phyloP scores from a whole-genome alignment of 805 yeast species.

The Kluyveromyces nonfermentans region DNA sequence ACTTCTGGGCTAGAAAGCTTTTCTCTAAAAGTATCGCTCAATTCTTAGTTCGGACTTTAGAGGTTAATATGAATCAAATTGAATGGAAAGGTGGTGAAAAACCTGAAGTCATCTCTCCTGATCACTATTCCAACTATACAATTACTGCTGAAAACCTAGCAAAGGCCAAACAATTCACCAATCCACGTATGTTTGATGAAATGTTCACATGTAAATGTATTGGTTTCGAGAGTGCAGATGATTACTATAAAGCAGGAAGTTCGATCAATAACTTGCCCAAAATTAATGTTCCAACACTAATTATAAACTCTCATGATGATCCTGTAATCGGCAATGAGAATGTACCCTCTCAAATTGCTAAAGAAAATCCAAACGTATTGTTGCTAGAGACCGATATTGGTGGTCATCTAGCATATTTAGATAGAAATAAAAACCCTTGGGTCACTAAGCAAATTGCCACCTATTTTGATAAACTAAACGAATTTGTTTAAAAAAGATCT shows the following conservation, averaged over 20 bases:
- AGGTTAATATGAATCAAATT: slow-evolving; percentile 34
- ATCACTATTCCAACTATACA: slow-evolving; percentile 15
- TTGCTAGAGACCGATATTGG: slow-evolving; percentile 55
- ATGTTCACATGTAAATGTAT: slow-evolving; percentile 50
- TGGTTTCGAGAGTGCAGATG: slow-evolving; percentile 52
- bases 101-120: slow-evolving; percentile 12
- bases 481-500: not conserved
- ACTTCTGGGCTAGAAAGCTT: slow-evolving; percentile 32
- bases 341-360: slow-evolving; percentile 42
- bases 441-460: slow-evolving; percentile 34
- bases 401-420: slow-evolving; percentile 56
- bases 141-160: slow-evolving; percentile 29
- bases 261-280: slow-evolving; percentile 47
- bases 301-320: slow-evolving; percentile 53
- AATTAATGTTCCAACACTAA: slow-evolving; percentile 52
- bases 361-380: slow-evolving; percentile 48
- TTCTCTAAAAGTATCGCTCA: slow-evolving; percentile 36
- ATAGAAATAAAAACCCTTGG: slow-evolving; percentile 40
- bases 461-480: slow-evolving; percentile 30
- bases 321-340: slow-evolving; percentile 48
- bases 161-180: slow-evolving; percentile 31
- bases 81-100: slow-evolving; percentile 21
- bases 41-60: slow-evolving; percentile 35
- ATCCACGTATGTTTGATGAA: slow-evolving; percentile 50
- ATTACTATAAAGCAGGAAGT: slow-evolving; percentile 58